Evolutionary conservation across 1,139 yeast genomes (phyloP), one percentile per base, ranked within the genome.

Genomic region (Nakaseomyces nivariensis): DNA sequence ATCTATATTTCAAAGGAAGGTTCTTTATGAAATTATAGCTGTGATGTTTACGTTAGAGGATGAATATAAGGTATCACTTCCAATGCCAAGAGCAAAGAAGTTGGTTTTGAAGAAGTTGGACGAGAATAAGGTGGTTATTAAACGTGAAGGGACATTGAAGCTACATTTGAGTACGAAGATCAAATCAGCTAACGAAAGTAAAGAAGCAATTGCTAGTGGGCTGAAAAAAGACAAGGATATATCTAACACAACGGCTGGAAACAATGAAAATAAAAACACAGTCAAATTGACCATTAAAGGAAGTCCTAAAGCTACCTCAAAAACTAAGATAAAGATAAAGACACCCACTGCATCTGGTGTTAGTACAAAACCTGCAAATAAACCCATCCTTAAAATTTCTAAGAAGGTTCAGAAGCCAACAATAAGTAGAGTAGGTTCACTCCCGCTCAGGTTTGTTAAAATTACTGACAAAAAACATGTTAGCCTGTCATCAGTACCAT

Each of bases 31-130:
- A 52, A 63, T 86, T 2, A 73, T 86, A 51, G 79, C 79, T 48
- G 75, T 90, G 5, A 67, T 92, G 40, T 86, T 79, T 60, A 77
- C 77, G 42, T 79, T 88, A n/a, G 67, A 72, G 36, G 83, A 85
- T 56, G 72, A 79, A 3, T 76, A 82, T 46, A 62, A 77, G 24
- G 86, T 88, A 1, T 75, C 71, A 9, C 68, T 89, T 22, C 77
- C 81, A 1, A 70, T 82, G 17, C 97, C 96, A 3, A 74, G 78
- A 49, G 82, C 81, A 54, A 82, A 78, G 65, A 79, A 79, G 58
- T 70, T 90, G 37, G 79, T 78, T 3, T 85, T 85, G 1, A 77
- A 74, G 56, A 64, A 75, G 42, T n/a, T 55, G 4, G 69, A 65
- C 1, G 54, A 55, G 13, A 60, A 61, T 31, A 58, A 51, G n/a